Evolutionary conservation across 2,329 filamentous ascomycete genomes (phyloP).

Genomic region (Verticillium isaacii): DNA sequence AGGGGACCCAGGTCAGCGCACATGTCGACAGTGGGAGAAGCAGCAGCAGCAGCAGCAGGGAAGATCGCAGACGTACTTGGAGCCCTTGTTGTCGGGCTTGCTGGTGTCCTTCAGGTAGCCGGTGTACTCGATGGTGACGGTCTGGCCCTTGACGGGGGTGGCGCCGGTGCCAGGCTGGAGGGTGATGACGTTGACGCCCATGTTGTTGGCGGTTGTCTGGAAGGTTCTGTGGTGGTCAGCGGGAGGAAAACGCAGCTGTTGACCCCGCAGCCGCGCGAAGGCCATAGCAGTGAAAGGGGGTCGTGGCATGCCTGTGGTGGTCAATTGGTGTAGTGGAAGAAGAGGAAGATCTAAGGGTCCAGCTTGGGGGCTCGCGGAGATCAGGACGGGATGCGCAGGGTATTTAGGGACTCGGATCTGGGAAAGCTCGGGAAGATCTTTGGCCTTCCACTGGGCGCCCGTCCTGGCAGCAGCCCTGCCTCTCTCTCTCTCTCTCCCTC

Average conservation of each 20-base stretch:
- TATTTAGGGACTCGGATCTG: slow-evolving; percentile 1
- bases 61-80: slow-evolving; percentile 50
- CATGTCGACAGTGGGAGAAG: too few species aligned
- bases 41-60: too few species aligned
- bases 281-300: not conserved
- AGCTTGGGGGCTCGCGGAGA: not conserved
- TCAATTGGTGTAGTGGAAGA: not conserved
- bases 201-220: slow-evolving; percentile 30
- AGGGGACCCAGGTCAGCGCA: not conserved
- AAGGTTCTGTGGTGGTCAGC: not conserved
- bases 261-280: not conserved
- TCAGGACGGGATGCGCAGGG: not conserved
- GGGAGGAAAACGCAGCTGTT: not conserved
- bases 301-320: not conserved
- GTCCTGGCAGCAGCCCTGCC: not conserved
- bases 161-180: slow-evolving; percentile 57
- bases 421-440: not conserved
- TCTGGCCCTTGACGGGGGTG: slow-evolving; percentile 61
- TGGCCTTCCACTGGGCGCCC: not conserved
- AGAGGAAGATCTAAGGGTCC: not conserved
- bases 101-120: slow-evolving; percentile 72
- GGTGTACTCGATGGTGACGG: slow-evolving; percentile 84
- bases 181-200: slow-evolving; percentile 70
- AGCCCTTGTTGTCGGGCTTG: slow-evolving; percentile 61
- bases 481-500: too few species aligned